Base-by-base conservation (phyloP, 164 flowering plant genomes). In the Akebia trifoliata region DNA sequence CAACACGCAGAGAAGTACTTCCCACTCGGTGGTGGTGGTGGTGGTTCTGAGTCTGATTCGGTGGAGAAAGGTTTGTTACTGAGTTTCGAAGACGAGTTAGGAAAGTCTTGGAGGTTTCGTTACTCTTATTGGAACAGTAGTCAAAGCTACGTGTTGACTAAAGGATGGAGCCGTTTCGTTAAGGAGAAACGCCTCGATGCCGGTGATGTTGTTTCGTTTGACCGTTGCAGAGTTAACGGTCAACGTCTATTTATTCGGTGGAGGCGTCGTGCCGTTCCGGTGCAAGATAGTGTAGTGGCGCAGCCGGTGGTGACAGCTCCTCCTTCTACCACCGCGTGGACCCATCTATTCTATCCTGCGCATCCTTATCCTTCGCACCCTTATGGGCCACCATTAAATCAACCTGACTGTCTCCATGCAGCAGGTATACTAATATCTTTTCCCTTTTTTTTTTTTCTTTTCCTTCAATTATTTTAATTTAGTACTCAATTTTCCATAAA, bases 61-160 rank as follows among this genome's bases (percentile, higher is more conserved):
- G 81, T 51, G 3, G 85, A 81, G 22, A 81, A 75, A 46, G 95
- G 94, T 2, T 24, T 80, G 64, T 63, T 84, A 21, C 81, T 91
- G 59, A 72, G 79, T 50, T 91, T 91, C 73, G 94, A 91, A 64
- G 92, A 88, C 53, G 92, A 87, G 72, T 45, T 66, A 0, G 93
- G 90, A 9, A 83, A 83, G 76, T 22, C 60, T 12, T 87, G 97
- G 97, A 56, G 81, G 57, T 87, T 91, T 51, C 69, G 97, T 8
- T 91, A 91, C 77, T 86, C 94, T 1, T 91, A 91, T 53, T 91
- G 97, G 97, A 90, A 79, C 63, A 85, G 93, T 60, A 90, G 97
- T 71, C 97, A 90, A 57, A 87, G 97, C 80, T 90, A 90, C 63
- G 97, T 90, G 8, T 51, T 90, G 50, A 90, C 97, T 24, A 90